These are phyloP conservation scores for Cyberlindnera subsufficiens DNA, from an alignment of 805 yeast genomes.

Conservation along the genomic window DNA sequence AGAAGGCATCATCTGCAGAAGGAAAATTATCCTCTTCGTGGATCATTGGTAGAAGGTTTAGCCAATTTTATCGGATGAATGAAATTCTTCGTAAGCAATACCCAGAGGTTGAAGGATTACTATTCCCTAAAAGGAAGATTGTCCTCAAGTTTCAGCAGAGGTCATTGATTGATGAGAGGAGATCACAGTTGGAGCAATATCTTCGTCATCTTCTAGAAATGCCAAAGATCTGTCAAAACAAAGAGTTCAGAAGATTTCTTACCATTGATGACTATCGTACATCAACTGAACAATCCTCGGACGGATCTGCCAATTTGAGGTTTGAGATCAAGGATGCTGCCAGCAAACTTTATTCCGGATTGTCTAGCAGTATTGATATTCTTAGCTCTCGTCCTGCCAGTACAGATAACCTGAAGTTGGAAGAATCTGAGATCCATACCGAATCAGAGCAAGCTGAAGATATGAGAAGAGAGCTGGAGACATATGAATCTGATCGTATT, in stretches of 20 bases:
- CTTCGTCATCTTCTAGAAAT: slow-evolving; percentile 49
- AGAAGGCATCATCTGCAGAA: slow-evolving; percentile 38
- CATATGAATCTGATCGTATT: slow-evolving; percentile 24
- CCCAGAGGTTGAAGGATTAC: slow-evolving; percentile 50
- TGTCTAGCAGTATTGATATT: slow-evolving; percentile 13
- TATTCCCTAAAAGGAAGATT: slow-evolving; percentile 46
- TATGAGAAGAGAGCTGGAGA: slow-evolving; percentile 49
- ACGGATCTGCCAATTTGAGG: slow-evolving; percentile 4
- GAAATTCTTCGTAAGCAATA: slow-evolving; percentile 52
- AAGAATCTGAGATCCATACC: slow-evolving; percentile 3
- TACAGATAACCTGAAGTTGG: slow-evolving; percentile 12
- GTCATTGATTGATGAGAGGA: slow-evolving; percentile 59
- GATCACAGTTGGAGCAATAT: slow-evolving; percentile 55
- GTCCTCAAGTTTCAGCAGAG: slow-evolving; percentile 68
- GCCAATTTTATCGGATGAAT: slow-evolving; percentile 73
- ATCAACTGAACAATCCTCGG: background rate
- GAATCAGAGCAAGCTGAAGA: slow-evolving; percentile 30
- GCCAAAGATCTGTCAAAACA: slow-evolving; percentile 69
- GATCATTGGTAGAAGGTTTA: slow-evolving; percentile 86
- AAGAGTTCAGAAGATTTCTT: slow-evolving; percentile 67
- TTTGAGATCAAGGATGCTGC: slow-evolving; percentile 17
- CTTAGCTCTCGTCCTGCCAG: slow-evolving; percentile 6
- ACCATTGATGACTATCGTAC: slow-evolving; percentile 33
- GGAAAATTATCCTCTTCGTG: slow-evolving; percentile 61
- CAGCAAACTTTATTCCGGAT: slow-evolving; percentile 15